Conservation (phyloP, 345 rosid species). For the Lepidium didymum region DNA sequence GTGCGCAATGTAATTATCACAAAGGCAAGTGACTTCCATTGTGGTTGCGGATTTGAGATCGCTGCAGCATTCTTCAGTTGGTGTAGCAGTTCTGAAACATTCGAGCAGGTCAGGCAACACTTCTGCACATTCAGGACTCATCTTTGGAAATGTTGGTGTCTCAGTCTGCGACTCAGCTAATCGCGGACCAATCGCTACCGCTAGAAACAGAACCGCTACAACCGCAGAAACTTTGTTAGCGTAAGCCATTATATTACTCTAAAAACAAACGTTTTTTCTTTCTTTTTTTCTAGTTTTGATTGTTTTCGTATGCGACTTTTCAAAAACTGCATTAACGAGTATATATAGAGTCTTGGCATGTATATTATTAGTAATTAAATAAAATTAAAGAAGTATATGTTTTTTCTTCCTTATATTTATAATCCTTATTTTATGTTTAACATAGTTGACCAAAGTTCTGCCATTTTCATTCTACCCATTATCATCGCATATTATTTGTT, state of each 20-base stretch:
- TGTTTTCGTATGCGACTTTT: background rate
- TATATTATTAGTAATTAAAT: background rate
- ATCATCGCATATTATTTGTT: background rate
- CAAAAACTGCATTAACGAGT: background rate
- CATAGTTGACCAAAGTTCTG: constrained; percentile 12
- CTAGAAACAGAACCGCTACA: background rate
- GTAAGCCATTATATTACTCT: background rate
- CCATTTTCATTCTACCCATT: background rate
- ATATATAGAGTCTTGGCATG: constrained; percentile 8
- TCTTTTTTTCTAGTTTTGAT: background rate
- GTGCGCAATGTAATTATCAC: constrained; percentile 22
- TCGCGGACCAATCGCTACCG: constrained; percentile 2
- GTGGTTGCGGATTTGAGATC: constrained; percentile 21
- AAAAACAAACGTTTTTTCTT: background rate
- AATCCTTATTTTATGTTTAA: constrained; percentile 2
- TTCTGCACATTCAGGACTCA: constrained; percentile 11
- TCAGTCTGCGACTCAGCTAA: background rate
- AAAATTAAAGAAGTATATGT: background rate
- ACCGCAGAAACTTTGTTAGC: background rate
- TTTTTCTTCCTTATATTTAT: background rate
- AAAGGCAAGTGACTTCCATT: constrained; percentile 23
- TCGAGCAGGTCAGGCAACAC: constrained; percentile 16
- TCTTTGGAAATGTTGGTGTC: constrained; percentile 2
- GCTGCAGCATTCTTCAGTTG: constrained; percentile 20
- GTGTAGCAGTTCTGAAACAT: constrained; percentile 19